These are phyloP conservation scores for Melanopsichium pennsylvanicum DNA, from an alignment of 1,284 basidiomycete genomes.

Conservation along the genomic window DNA sequence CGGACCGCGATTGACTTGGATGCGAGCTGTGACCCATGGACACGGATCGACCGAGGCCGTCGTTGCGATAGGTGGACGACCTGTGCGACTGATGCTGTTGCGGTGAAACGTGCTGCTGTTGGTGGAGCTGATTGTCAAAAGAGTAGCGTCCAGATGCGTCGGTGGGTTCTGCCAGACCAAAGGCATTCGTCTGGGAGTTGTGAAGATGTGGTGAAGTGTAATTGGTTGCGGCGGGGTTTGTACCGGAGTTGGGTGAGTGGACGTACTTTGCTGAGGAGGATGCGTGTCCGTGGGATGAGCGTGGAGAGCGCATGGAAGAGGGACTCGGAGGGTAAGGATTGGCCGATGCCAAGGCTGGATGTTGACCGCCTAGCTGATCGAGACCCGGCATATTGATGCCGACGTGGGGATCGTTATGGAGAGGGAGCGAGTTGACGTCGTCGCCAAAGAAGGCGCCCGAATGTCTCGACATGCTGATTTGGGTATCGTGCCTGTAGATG, in stretches of 20 bases:
- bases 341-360: constrained; percentile 4
- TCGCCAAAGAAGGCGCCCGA: constrained; percentile 47
- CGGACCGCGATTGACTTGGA: constrained; percentile 19
- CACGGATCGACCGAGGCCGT: constrained; percentile 31
- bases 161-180: constrained; percentile 12
- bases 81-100: constrained; percentile 14
- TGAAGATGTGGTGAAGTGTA: constrained; percentile 38
- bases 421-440: constrained; percentile 32
- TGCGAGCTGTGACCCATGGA: constrained; percentile 46
- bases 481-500: no score
- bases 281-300: constrained; percentile 33
- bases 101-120: constrained; percentile 7
- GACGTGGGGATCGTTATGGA: constrained; percentile 43
- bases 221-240: constrained; percentile 3
- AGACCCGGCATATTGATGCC: constrained; percentile 49
- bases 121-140: constrained; percentile 23
- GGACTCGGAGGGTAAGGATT: constrained; percentile 35
- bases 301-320: constrained; percentile 32
- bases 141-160: constrained; percentile 22
- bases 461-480: constrained; percentile 34
- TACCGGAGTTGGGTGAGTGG: constrained; percentile 12
- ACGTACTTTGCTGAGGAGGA: constrained; percentile 29
- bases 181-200: constrained; percentile 18
- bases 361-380: constrained; percentile 20
- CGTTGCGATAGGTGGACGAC: constrained; percentile 26